phyloP scores from a whole-genome alignment of 208 protist genomes.

The Leishmania lainsoni region DNA sequence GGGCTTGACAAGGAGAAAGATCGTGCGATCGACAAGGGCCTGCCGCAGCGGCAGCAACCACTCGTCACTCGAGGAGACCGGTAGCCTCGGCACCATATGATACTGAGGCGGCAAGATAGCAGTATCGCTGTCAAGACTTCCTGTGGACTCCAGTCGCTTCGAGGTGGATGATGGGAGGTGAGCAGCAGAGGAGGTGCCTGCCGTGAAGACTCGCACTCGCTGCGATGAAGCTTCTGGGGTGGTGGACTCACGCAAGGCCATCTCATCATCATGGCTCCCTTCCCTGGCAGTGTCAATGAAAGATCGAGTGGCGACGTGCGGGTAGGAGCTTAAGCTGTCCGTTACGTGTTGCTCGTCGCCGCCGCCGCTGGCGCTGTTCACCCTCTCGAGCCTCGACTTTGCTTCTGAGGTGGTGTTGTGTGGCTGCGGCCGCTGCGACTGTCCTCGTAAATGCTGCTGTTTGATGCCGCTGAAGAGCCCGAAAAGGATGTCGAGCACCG shows the following conservation, averaged over 20 bases:
- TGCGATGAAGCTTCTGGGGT: background rate
- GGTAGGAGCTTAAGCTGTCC: background rate
- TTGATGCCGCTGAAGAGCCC: slow-evolving; percentile 5
- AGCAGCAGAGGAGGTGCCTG: too few species aligned
- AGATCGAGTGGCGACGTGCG: background rate
- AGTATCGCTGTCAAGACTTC: background rate
- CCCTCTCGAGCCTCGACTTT: slow-evolving; percentile 11
- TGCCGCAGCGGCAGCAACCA: slow-evolving; percentile 33
- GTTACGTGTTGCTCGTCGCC: background rate
- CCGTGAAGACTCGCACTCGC: background rate
- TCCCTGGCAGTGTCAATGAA: background rate
- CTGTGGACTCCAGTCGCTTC: background rate
- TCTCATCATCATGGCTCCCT: background rate
- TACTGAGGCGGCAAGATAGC: background rate
- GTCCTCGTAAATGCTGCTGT: background rate
- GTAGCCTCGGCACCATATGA: background rate
- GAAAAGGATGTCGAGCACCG: slow-evolving; percentile 9
- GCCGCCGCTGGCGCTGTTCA: background rate
- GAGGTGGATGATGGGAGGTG: background rate
- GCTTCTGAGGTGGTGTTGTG: background rate
- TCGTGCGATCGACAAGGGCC: slow-evolving; percentile 21
- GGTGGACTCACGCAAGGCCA: background rate
- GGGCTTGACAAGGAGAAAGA: slow-evolving; percentile 25
- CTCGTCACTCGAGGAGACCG: background rate
- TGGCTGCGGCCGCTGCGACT: background rate